Evolutionary conservation across 1,284 basidiomycete genomes (phyloP).

Genomic region (Caloboletus firmus): DNA sequence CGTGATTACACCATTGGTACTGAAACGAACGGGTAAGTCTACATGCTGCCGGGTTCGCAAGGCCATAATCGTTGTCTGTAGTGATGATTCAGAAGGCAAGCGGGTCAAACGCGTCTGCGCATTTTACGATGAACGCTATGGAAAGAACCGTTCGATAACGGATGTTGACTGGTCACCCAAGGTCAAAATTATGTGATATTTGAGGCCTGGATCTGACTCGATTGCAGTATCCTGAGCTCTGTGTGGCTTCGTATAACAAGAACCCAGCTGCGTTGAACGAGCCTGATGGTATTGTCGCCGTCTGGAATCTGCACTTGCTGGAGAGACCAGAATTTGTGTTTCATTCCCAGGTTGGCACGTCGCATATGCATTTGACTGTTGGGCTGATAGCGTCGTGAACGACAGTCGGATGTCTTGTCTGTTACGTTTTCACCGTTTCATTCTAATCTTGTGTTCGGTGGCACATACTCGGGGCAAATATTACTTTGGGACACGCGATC

Average conservation of each 20-base stretch:
- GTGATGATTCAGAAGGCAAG: slow-evolving; percentile 87
- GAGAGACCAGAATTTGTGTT: slow-evolving; percentile 98
- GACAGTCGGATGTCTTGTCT: slow-evolving; percentile 92
- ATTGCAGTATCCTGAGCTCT: slow-evolving; percentile 88
- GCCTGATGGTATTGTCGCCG: slow-evolving; percentile 93
- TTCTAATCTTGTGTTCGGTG: slow-evolving; percentile 95
- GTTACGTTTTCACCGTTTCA: slow-evolving; percentile 98
- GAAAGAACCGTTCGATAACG: slow-evolving; percentile 90
- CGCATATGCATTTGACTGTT: slow-evolving; percentile 3
- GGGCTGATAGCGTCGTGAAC: slow-evolving; percentile 12
- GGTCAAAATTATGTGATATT: slow-evolving; percentile 43
- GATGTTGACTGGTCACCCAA: slow-evolving; percentile 98
- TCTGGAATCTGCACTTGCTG: slow-evolving; percentile 95
- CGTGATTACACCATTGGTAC: slow-evolving; percentile 89
- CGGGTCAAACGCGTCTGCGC: slow-evolving; percentile 86
- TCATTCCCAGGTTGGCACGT: slow-evolving; percentile 80
- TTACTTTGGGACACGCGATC: slow-evolving; percentile 98
- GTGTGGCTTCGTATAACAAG: slow-evolving; percentile 95
- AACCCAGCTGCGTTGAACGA: slow-evolving; percentile 89
- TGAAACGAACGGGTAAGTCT: slow-evolving; percentile 68
- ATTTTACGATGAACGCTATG: slow-evolving; percentile 86
- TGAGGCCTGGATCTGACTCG: slow-evolving; percentile 7
- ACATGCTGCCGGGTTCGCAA: neutral
- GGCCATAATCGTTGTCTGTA: slow-evolving; percentile 33
- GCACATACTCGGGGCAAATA: slow-evolving; percentile 98